Evolutionary conservation across 176 grass and related monocot genomes (phyloP).

Genomic region (Oryza glaberrima): DNA sequence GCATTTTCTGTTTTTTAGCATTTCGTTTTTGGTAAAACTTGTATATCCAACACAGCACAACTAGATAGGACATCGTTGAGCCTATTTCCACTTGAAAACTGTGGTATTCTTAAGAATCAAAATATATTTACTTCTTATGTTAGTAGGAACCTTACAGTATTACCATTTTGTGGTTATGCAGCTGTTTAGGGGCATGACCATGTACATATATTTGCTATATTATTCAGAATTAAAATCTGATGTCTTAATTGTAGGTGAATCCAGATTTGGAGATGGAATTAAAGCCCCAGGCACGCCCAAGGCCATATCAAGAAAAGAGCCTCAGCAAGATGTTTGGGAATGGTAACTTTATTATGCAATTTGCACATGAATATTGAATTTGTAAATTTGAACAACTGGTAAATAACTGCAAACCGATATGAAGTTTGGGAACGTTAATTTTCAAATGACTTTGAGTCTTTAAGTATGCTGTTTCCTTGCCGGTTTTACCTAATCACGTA

Average conservation of each 20-base stretch:
- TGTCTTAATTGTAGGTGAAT: slow-evolving; percentile 65
- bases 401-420: not conserved
- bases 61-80: slow-evolving; percentile 4
- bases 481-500: not conserved
- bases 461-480: not conserved
- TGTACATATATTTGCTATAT: not conserved
- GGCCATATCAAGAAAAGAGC: slow-evolving; percentile 99
- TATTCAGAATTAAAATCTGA: slow-evolving; percentile 24
- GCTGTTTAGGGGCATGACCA: not conserved
- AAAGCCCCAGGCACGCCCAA: slow-evolving; percentile 83
- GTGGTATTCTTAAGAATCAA: not conserved
- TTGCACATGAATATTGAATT: slow-evolving; percentile 17
- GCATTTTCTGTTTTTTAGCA: not conserved
- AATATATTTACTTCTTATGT: not conserved
- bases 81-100: not conserved
- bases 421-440: slow-evolving; percentile 17
- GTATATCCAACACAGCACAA: slow-evolving; percentile 14
- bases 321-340: slow-evolving; percentile 99
- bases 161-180: not conserved
- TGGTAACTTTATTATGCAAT: slow-evolving; percentile 51
- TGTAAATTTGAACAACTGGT: not conserved
- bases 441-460: not conserved
- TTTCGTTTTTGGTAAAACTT: not conserved
- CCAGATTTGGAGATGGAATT: slow-evolving; percentile 88
- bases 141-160: not conserved